Conservation (phyloP, 2,329 filamentous ascomycete species). For the Alternaria brassicae region DNA sequence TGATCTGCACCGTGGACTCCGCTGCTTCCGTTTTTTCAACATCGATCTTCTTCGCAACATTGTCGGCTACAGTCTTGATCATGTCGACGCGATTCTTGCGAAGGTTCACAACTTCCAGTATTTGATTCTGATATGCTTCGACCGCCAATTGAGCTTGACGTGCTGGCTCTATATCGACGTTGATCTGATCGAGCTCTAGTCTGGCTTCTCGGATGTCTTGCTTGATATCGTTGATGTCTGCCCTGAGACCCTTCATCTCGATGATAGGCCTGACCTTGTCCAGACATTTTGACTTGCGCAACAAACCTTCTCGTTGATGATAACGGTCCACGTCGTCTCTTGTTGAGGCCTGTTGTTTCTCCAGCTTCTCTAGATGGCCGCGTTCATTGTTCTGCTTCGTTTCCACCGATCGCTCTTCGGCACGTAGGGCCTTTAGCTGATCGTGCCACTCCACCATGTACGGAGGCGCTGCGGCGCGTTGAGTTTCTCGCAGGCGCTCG, state of each 20-base stretch:
- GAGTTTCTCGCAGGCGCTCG: conserved; percentile 82
- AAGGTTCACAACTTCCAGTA: conserved; percentile 63
- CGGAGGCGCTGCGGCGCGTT: conserved; percentile 83
- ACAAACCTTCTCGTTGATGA: conserved; percentile 74
- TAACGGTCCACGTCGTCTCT: conserved; percentile 84
- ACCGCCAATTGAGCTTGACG: conserved; percentile 74
- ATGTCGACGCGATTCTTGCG: conserved; percentile 63
- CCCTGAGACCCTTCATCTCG: conserved; percentile 65
- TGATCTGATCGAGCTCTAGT: conserved; percentile 65
- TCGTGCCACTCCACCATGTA: conserved; percentile 83
- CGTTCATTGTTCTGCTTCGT: conserved; percentile 64
- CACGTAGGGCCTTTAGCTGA: conserved; percentile 73
- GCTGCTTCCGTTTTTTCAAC: conserved; percentile 50
- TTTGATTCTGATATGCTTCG: conserved; percentile 66
- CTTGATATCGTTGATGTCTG: conserved; percentile 61
- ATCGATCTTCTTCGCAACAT: conserved; percentile 45
- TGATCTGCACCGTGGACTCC: conserved; percentile 52
- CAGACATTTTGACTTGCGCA: conserved; percentile 67
- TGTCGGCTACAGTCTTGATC: conserved; percentile 62
- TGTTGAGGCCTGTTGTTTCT: conserved; percentile 75
- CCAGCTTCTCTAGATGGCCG: conserved; percentile 70
- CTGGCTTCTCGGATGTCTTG: conserved; percentile 62
- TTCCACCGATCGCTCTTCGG: conserved; percentile 70
- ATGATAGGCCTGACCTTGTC: conserved; percentile 71
- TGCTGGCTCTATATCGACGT: conserved; percentile 70